Percentiles rank a stretch among this genome's conserved stretches.
Evolutionary conservation across 139 green algal genomes (phyloP).

Genomic region (Klebsormidium nitens): DNA sequence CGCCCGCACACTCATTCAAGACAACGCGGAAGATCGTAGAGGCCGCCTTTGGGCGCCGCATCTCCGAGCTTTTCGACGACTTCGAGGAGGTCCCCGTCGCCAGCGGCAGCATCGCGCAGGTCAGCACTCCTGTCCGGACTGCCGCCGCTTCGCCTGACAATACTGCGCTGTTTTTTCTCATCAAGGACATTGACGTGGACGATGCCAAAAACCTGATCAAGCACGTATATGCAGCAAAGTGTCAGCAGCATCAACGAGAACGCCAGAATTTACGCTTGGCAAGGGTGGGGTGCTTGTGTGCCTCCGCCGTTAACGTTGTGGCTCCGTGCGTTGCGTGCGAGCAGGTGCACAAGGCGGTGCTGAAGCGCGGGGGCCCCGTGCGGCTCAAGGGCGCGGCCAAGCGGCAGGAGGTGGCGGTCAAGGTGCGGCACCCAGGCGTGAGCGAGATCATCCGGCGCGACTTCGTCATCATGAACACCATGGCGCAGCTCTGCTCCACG

Average conservation of each 20-base stretch:
- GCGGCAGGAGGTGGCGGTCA: constrained; percentile 32
- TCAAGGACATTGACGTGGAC: too few relatives aligned
- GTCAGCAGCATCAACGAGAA: too few relatives aligned
- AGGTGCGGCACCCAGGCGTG: constrained; percentile 73
- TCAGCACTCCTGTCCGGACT: too few relatives aligned
- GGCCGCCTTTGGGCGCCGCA: constrained; percentile 55
- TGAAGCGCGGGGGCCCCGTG: constrained; percentile 16
- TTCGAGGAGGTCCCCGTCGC: constrained; percentile 82
- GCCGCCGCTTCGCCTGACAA: too few relatives aligned
- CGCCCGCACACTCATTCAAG: constrained; percentile 48
- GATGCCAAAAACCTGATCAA: too few relatives aligned
- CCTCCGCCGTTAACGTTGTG: too few relatives aligned
- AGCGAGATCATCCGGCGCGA: constrained; percentile 68
- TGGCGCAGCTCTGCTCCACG: constrained; percentile 47
- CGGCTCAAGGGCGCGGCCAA: background rate
- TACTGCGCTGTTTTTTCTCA: too few relatives aligned
- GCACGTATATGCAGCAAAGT: too few relatives aligned
- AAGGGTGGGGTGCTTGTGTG: too few relatives aligned
- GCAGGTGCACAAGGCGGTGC: constrained; percentile 18
- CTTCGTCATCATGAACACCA: constrained; percentile 75
- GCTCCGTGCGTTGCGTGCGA: too few relatives aligned
- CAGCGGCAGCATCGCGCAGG: constrained; percentile 90
- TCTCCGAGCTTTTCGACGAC: constrained; percentile 73
- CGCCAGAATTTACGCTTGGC: too few relatives aligned
- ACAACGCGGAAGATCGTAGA: constrained; percentile 55